A percentile compares a stretch with the other conserved stretches of the same genome.
These are phyloP conservation scores for Grosmannia huntii DNA, from an alignment of 2,329 filamentous ascomycete species.

Conservation along the genomic window DNA sequence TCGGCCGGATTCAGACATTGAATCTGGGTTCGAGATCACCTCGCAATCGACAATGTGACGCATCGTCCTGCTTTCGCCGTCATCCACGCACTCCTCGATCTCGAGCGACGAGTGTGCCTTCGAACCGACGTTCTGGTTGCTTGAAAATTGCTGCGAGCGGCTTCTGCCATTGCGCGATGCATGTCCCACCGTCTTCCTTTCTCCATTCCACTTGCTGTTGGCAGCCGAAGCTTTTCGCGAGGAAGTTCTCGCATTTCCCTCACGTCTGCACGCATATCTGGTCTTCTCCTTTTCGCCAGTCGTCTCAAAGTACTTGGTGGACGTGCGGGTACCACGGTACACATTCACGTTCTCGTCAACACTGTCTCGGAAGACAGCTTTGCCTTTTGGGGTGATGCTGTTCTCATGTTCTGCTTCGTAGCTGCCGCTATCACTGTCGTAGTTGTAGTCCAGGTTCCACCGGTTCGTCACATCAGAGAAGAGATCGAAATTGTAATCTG, in stretches of 20 bases:
- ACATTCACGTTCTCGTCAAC: neutral
- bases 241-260: neutral
- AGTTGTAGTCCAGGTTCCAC: neutral
- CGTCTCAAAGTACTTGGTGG: neutral
- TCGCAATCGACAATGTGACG: conserved; percentile 6
- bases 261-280: neutral
- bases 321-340: neutral
- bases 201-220: neutral
- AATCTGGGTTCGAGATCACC: conserved; percentile 8
- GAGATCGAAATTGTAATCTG: conserved; percentile 9
- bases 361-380: neutral
- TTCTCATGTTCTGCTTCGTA: neutral
- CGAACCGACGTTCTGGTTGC: neutral
- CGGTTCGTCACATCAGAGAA: conserved; percentile 5
- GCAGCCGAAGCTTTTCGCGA: neutral
- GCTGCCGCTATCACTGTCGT: neutral
- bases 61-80: neutral
- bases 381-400: neutral
- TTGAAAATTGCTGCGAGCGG: neutral
- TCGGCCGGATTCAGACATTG: neutral
- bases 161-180: neutral
- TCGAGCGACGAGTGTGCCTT: neutral
- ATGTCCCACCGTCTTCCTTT: neutral
- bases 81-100: conserved; percentile 6
- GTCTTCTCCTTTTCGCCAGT: neutral